Percentiles rank a stretch among this genome's conserved stretches.
phyloP scores from a whole-genome alignment of 2,329 filamentous ascomycete genomes.

The Fusarium neocosmosporiellum region DNA sequence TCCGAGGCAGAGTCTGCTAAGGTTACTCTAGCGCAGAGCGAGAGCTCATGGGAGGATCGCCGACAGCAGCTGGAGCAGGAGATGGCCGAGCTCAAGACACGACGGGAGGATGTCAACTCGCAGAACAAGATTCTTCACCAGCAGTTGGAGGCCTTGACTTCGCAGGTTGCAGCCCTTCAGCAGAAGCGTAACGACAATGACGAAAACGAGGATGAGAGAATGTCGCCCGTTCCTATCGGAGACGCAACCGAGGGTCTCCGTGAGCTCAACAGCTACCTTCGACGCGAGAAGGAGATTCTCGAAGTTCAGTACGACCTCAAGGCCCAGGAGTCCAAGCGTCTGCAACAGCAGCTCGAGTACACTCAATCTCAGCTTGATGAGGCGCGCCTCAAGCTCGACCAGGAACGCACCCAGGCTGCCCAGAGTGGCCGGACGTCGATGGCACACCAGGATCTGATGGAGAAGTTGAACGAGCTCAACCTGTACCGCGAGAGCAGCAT shows the following conservation, averaged over 20 bases:
- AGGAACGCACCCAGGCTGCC: slow-evolving; percentile 82
- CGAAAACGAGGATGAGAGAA: slow-evolving; percentile 64
- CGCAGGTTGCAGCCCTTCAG: slow-evolving; percentile 83
- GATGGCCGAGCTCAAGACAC: slow-evolving; percentile 78
- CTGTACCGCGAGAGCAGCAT: slow-evolving; percentile 95
- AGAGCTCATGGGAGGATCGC: slow-evolving; percentile 89
- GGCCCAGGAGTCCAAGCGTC: slow-evolving; percentile 84
- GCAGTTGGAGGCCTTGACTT: slow-evolving; percentile 85
- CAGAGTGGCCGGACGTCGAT: slow-evolving; percentile 79
- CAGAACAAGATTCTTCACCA: slow-evolving; percentile 93
- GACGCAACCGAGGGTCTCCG: slow-evolving; percentile 80
- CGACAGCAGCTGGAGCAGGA: slow-evolving; percentile 86
- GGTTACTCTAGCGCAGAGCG: slow-evolving; percentile 79
- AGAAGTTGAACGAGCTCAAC: slow-evolving; percentile 95
- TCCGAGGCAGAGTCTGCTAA: slow-evolving; percentile 89
- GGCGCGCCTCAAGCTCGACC: slow-evolving; percentile 85
- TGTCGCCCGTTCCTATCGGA: slow-evolving; percentile 63
- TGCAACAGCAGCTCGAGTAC: slow-evolving; percentile 92
- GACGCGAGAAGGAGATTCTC: slow-evolving; percentile 96
- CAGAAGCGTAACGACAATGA: slow-evolving; percentile 72
- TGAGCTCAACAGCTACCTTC: slow-evolving; percentile 90
- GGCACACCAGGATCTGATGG: slow-evolving; percentile 90
- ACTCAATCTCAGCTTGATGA: slow-evolving; percentile 90
- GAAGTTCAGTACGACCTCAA: slow-evolving; percentile 96
- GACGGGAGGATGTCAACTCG: slow-evolving; percentile 84